Evolutionary conservation across 805 yeast species (phyloP), one percentile per base, ranked within the genome.

Genomic region (Wickerhamiella musiphila): DNA sequence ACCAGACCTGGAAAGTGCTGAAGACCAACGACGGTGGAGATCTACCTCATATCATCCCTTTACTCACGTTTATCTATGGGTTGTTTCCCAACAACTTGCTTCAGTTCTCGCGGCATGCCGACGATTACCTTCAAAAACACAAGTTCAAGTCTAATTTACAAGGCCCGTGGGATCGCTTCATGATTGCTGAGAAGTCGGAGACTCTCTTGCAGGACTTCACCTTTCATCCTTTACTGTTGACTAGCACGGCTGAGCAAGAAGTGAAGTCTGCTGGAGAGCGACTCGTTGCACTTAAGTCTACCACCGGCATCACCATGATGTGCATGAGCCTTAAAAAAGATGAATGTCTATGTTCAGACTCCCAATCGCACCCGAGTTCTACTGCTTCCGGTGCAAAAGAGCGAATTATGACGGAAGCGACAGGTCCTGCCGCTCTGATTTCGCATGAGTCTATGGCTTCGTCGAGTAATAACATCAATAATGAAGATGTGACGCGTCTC

Each of bases 21-120:
- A 16, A 14, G 4, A 19, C 23, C 4, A 17, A 18, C 5, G 15
- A 10, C 22, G 17, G 27, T 9, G 36, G 20, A 8, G 13, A 26
- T 11, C 22, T 20, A 6, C 51, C 57, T 10, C 43, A 56, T 31
- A 37, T 53, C 27, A 49, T 47, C 30, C 52, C 60, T 27, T 45
- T 68, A n/a, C 60, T 60, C 32, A 60, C 68, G 1, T 49, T 68
- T 17, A 44, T 73, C 1, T 73, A 73, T 40, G 78, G 75, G 0
- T 46, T 72, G 9, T 73, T 60, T 37, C 78, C 79, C 0, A 46
- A 59, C 15, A 66, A 66, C 38, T 50, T 70, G 4, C 42, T 61
- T 16, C 40, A 46, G 5, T 71, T 66, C 42, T 39, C 61, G 13
- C 52, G 57, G 14, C 47, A 52, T 26, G 70, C 78, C 4, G 36